A percentile compares a stretch with the other conserved stretches of the same genome.
phyloP scores from a whole-genome alignment of 1,139 yeast species.

The Hemisphaericaspora subhashii region DNA sequence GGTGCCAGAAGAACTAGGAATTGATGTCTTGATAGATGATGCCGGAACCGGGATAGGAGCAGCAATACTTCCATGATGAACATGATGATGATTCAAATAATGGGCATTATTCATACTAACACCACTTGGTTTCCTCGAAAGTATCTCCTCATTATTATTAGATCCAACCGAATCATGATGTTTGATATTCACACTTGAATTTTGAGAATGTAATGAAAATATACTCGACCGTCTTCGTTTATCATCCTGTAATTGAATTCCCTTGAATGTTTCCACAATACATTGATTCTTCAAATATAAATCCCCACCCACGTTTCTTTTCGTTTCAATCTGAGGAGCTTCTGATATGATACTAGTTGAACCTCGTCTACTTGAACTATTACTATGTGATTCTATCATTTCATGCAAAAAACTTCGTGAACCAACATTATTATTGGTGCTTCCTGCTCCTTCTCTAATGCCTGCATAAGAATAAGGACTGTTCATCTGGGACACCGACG shows the following conservation, averaged over 20 bases:
- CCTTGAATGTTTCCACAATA: constrained; percentile 51
- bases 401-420: constrained; percentile 32
- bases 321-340: constrained; percentile 50
- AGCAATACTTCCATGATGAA: constrained; percentile 11
- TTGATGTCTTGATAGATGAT: constrained; percentile 4
- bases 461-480: constrained; percentile 29
- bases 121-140: constrained; percentile 3
- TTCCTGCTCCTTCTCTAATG: constrained; percentile 30
- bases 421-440: constrained; percentile 11
- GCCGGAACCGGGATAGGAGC: constrained; percentile 24
- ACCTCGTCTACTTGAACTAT: constrained; percentile 28
- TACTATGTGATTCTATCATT: constrained; percentile 32
- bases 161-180: constrained; percentile 4
- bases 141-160: background rate
- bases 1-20: background rate
- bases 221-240: constrained; percentile 43
- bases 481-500: constrained; percentile 21
- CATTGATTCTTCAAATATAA: constrained; percentile 50
- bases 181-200: constrained; percentile 2
- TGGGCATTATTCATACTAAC: background rate
- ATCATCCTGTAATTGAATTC: constrained; percentile 48
- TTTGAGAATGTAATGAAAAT: constrained; percentile 16
- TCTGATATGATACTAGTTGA: constrained; percentile 36
- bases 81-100: constrained; percentile 2
- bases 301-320: constrained; percentile 56